These are phyloP conservation scores for Acidomyces sp. DNA, from an alignment of 495 filamentous ascomycete species.

Conservation along the genomic window DNA sequence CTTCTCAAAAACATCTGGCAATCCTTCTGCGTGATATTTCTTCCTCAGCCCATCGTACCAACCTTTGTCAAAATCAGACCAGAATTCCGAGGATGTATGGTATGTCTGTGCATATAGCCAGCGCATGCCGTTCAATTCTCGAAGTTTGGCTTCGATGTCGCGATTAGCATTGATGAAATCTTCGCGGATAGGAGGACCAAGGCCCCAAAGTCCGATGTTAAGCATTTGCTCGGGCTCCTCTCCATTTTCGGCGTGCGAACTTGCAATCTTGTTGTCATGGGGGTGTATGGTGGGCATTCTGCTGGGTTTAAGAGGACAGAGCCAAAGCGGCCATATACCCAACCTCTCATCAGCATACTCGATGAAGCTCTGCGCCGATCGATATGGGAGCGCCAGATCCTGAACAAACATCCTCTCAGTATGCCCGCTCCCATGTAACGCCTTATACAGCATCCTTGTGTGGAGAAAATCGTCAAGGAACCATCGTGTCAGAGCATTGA, in stretches of 20 bases:
- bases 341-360: constrained; percentile 34
- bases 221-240: constrained; percentile 29
- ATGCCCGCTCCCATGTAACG: constrained; percentile 40
- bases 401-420: constrained; percentile 39
- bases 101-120: constrained; percentile 48
- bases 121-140: constrained; percentile 51
- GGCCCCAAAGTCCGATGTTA: constrained; percentile 45
- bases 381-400: constrained; percentile 43
- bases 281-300: constrained; percentile 28
- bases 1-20: constrained; percentile 44
- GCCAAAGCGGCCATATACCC: constrained; percentile 45
- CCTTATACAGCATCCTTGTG: constrained; percentile 44
- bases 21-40: constrained; percentile 36
- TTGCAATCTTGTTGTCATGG: constrained; percentile 18
- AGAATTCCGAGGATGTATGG: constrained; percentile 43
- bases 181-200: constrained; percentile 24
- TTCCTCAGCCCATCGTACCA: constrained; percentile 37
- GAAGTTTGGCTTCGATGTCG: constrained; percentile 49
- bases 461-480: constrained; percentile 40
- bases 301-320: constrained; percentile 38
- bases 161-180: constrained; percentile 46
- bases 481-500: constrained; percentile 41
- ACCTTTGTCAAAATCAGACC: constrained; percentile 37
- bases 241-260: constrained; percentile 1
- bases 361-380: constrained; percentile 35